Evolutionary conservation across 176 grass and related monocot genomes (phyloP).

Genomic region (Carex parvula): DNA sequence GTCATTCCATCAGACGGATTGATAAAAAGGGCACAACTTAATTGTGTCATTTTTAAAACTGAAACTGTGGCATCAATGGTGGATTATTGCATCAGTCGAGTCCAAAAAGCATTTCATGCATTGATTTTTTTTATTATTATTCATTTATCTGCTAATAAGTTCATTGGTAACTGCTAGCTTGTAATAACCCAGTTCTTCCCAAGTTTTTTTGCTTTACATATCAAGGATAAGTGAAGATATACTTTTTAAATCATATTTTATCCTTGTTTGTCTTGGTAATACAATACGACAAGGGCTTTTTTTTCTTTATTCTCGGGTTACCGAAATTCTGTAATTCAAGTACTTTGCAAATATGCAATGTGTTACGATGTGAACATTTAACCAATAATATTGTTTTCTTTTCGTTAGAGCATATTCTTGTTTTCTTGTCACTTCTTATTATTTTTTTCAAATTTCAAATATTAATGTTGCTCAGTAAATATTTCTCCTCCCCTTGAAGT

Average conservation of each 20-base stretch:
- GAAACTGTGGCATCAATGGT: too few relatives aligned
- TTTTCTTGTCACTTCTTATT: not conserved
- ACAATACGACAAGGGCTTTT: not conserved
- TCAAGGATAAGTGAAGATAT: too few relatives aligned
- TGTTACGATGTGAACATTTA: not conserved
- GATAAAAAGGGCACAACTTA: too few relatives aligned
- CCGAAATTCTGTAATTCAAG: not conserved
- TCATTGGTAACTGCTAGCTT: not conserved
- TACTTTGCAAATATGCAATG: not conserved
- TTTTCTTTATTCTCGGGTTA: not conserved
- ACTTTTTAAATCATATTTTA: too few relatives aligned
- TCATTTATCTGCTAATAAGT: conserved; percentile 9
- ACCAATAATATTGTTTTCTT: not conserved
- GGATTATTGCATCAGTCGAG: not conserved
- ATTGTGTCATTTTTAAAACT: too few relatives aligned
- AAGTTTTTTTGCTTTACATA: conserved; percentile 30
- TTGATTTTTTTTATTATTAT: not conserved
- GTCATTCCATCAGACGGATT: too few relatives aligned
- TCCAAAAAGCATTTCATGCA: conserved; percentile 2
- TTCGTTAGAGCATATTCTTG: not conserved
- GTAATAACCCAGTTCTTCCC: conserved; percentile 27
- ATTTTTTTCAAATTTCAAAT: not conserved
- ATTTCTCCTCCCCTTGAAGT: not conserved
- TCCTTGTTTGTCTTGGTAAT: too few relatives aligned
- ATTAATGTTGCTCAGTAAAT: not conserved